Evolutionary conservation across 164 flowering plant species (phyloP), one percentile per base, ranked within the genome.

Genomic region (Berberis thunbergii): DNA sequence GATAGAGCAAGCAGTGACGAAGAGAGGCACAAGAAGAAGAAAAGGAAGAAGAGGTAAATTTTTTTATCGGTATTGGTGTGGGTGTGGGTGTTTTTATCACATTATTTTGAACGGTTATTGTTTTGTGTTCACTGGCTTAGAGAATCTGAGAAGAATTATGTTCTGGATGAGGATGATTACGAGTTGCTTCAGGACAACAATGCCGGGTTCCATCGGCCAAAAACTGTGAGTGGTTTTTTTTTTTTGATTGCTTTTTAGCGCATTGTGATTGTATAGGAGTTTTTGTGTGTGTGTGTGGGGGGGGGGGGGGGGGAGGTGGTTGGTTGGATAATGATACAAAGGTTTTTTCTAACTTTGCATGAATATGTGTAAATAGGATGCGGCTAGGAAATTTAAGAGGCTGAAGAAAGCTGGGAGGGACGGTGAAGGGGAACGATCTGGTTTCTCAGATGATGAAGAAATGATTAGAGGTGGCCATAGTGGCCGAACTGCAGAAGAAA

Each of bases 111-210:
- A 45, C 4, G 2, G 38, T 10, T 55, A 43, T 43, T 8, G n/a
- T 57, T 1, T 6, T 49, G 43, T 57, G 4, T 57, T 45, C 3
- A n/a, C 41, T 41, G 7, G 39, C 65, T 8, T 57, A 89, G 96
- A 64, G 97, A 85, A 66, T 75, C 84, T 4, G 92, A 85, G 69
- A 79, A 78, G 75, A 77, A 79, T 52, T 86, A 74, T 73, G 74
- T 71, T 3, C 94, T 94, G 50, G 99, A 94, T 66, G 97, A 91
- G 70, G 99, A 94, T 71, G 97, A 94, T 49, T 94, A 91, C 71
- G 88, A 78, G 73, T 89, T 94, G 61, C 89, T 94, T 12, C 80
- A 85, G 75, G 96, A 91, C 64, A 85, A 84, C 65, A 84, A 90
- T 54, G 74, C 78, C 45, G 86, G 83, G 1, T 79, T 84, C 61